Evolutionary conservation across 2,329 filamentous ascomycete species (phyloP).

Genomic region (Phyllosticta citribraziliensis): DNA sequence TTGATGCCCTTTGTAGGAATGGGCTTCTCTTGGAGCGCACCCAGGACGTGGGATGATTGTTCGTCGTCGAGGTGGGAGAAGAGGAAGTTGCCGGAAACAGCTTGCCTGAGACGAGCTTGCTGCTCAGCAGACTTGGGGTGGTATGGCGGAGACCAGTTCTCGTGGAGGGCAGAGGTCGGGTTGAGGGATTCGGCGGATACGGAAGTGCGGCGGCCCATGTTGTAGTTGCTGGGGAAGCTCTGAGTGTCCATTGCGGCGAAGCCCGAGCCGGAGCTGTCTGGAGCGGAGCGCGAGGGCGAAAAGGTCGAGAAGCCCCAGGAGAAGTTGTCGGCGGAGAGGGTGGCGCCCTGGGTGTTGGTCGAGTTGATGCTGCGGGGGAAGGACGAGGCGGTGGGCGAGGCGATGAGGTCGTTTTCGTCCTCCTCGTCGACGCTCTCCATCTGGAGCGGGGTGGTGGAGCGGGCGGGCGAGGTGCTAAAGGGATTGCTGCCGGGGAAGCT

Average conservation of each 20-base stretch:
- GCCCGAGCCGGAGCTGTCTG: constrained; percentile 33
- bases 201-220: constrained; percentile 84
- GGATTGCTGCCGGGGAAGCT: constrained; percentile 74
- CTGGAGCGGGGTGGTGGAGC: constrained; percentile 35
- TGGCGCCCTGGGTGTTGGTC: constrained; percentile 29
- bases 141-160: constrained; percentile 82
- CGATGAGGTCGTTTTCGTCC: constrained; percentile 67
- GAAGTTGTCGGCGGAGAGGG: constrained; percentile 6
- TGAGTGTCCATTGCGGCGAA: constrained; percentile 47
- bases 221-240: constrained; percentile 84
- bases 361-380: constrained; percentile 35
- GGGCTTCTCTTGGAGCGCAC: constrained; percentile 86
- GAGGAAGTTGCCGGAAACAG: constrained; percentile 84
- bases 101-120: constrained; percentile 63
- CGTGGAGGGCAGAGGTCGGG: constrained; percentile 69
- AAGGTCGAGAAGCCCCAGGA: constrained; percentile 21
- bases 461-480: constrained; percentile 40
- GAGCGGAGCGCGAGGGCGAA: constrained; percentile 18
- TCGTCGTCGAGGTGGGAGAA: constrained; percentile 94
- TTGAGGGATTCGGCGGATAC: constrained; percentile 96
- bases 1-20: constrained; percentile 85
- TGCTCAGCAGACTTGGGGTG: constrained; percentile 80
- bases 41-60: constrained; percentile 75
- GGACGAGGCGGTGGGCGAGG: constrained; percentile 55
- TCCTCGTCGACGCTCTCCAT: constrained; percentile 66